These are phyloP conservation scores for Anaeromyces robustus DNA, from an alignment of 192 early-diverging fungal genomes.

Conservation along the genomic window DNA sequence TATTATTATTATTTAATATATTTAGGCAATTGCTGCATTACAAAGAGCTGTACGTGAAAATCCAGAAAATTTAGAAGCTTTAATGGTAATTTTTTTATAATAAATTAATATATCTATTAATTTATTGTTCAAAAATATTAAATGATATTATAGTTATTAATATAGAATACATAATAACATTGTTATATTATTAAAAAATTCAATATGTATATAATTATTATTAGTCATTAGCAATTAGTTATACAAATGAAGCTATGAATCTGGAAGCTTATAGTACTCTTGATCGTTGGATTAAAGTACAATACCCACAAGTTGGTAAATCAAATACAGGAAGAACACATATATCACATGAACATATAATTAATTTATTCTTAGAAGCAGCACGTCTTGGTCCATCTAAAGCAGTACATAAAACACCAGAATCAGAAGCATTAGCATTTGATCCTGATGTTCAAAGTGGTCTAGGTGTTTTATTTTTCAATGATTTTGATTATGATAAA, in stretches of 20 bases:
- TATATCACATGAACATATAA: conserved; percentile 30
- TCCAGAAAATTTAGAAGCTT: conserved; percentile 27
- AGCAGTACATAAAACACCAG: conserved; percentile 11
- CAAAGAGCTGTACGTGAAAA: conserved; percentile 10
- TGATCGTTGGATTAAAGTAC: conserved; percentile 4
- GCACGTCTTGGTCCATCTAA: conserved; percentile 14
- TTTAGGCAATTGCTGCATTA: conserved; percentile 5
- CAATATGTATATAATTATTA: conserved; percentile 1
- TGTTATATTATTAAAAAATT: not conserved
- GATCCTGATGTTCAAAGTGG: conserved; percentile 9
- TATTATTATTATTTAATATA: no score
- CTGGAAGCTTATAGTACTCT: conserved; percentile 8
- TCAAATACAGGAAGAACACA: conserved; percentile 18
- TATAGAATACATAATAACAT: no score
- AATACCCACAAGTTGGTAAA: conserved; percentile 6
- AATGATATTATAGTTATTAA: no score
- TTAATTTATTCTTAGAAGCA: conserved; percentile 2
- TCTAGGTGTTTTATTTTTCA: conserved; percentile 9
- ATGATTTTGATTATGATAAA: conserved; percentile 8
- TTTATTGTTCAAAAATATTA: no score
- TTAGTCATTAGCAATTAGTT: conserved; percentile 16
- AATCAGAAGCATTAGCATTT: not conserved
- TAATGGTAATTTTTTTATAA: conserved; percentile 26
- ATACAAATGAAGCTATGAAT: conserved; percentile 10
- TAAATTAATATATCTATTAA: no score